phyloP scores from a whole-genome alignment of 2,329 filamentous ascomycete genomes.

The Alternaria incomplexa region DNA sequence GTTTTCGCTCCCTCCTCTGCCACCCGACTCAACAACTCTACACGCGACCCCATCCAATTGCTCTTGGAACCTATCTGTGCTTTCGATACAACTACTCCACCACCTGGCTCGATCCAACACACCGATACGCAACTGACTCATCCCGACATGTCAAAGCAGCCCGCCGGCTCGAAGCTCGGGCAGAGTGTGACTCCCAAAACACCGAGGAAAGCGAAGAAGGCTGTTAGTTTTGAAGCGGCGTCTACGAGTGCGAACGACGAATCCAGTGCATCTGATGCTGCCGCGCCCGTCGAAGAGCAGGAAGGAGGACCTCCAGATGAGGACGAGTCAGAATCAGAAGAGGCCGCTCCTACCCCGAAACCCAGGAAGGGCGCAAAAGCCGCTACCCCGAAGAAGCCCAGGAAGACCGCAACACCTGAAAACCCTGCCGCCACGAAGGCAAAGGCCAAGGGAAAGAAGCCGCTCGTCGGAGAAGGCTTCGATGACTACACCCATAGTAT shows the following conservation, averaged over 20 bases:
- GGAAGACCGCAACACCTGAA: background rate
- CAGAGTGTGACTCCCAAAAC: constrained; percentile 5
- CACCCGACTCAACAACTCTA: background rate
- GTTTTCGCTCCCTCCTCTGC: background rate
- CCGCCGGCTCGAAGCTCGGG: background rate
- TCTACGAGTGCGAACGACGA: background rate
- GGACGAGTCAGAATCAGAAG: background rate
- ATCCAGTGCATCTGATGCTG: background rate
- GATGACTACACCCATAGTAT: background rate
- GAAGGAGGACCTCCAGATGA: background rate
- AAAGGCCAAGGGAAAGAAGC: constrained; percentile 8
- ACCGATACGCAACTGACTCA: background rate
- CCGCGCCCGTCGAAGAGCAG: background rate
- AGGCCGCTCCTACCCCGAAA: background rate
- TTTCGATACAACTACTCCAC: background rate
- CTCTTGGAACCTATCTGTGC: background rate
- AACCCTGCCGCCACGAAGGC: background rate
- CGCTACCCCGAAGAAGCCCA: background rate
- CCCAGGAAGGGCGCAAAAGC: background rate
- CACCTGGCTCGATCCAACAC: background rate
- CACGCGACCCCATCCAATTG: background rate
- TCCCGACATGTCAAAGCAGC: constrained; percentile 12
- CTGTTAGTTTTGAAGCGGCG: background rate
- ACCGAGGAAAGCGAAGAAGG: background rate
- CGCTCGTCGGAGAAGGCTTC: constrained; percentile 16